These are phyloP conservation scores for Fusarium liriodendri DNA, from an alignment of 2,329 filamentous ascomycete species.

Conservation along the genomic window DNA sequence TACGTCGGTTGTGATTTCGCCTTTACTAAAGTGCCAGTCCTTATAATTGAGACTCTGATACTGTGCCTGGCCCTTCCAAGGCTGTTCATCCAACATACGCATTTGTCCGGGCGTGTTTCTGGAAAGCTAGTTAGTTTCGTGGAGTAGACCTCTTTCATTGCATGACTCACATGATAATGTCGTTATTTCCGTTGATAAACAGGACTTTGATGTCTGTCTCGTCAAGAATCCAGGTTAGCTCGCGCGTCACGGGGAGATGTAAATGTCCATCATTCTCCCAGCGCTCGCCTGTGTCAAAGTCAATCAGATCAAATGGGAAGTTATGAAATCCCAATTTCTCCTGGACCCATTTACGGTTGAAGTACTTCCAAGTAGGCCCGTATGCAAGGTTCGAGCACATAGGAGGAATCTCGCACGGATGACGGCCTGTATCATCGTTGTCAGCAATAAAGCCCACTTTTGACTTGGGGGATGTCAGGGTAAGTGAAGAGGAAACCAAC, in stretches of 20 bases:
- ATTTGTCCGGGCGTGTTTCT: background rate
- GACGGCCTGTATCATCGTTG: background rate
- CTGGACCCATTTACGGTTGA: constrained; percentile 26
- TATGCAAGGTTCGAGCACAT: constrained; percentile 21
- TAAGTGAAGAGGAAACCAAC: background rate
- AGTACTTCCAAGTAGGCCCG: constrained; percentile 13
- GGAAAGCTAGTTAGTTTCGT: background rate
- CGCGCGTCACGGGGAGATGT: constrained; percentile 10
- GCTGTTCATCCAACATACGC: background rate
- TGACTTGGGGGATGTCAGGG: too few relatives aligned
- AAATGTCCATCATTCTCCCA: constrained; percentile 18
- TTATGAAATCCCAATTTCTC: constrained; percentile 16
- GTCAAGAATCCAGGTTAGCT: background rate
- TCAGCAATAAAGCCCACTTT: background rate
- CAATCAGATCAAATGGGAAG: constrained; percentile 13
- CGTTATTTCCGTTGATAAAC: background rate
- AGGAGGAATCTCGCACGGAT: background rate
- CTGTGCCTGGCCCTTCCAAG: background rate
- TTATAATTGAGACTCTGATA: background rate
- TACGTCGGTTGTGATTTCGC: constrained; percentile 1
- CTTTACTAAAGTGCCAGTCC: background rate
- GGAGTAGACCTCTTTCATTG: background rate
- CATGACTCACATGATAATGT: background rate
- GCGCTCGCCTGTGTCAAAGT: constrained; percentile 9
- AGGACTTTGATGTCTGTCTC: background rate